Evolutionary conservation across 2,329 filamentous ascomycete genomes (phyloP).

Genomic region (Ascochyta rabiei): DNA sequence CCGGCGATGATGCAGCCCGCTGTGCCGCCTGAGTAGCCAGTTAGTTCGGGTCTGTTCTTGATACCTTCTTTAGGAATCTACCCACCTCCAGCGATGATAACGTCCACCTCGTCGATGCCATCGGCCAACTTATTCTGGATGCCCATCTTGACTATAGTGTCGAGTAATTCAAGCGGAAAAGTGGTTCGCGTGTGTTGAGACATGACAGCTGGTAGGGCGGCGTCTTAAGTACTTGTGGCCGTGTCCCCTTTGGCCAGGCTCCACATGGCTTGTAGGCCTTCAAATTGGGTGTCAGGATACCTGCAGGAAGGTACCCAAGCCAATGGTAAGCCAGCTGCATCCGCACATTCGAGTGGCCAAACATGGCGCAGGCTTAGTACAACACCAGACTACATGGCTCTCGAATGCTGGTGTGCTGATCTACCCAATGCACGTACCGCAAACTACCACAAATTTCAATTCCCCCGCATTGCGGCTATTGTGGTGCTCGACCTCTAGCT

Average conservation of each 20-base stretch:
- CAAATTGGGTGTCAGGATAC: constrained; percentile 7
- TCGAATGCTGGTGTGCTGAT: background rate
- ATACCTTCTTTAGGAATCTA: background rate
- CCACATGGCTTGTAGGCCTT: constrained; percentile 15
- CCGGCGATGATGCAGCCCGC: constrained; percentile 55
- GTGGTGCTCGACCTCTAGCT: constrained; percentile 8
- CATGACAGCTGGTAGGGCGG: background rate
- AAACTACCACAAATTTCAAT: background rate
- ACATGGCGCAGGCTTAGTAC: background rate
- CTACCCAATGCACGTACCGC: background rate
- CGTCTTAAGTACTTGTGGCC: constrained; percentile 9
- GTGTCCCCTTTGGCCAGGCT: background rate
- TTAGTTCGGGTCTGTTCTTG: background rate
- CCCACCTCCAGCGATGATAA: constrained; percentile 58
- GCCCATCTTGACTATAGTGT: constrained; percentile 20
- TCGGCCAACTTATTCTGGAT: constrained; percentile 48
- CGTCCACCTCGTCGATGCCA: constrained; percentile 54
- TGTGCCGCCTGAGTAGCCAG: constrained; percentile 30
- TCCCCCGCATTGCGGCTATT: constrained; percentile 17
- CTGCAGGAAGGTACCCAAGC: constrained; percentile 10
- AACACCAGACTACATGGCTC: background rate
- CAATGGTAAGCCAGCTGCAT: constrained; percentile 2
- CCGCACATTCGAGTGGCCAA: constrained; percentile 7
- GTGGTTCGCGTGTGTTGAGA: background rate
- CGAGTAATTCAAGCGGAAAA: background rate